These are phyloP conservation scores for Nemania serpens DNA, from an alignment of 2,329 filamentous ascomycete genomes.

Conservation along the genomic window DNA sequence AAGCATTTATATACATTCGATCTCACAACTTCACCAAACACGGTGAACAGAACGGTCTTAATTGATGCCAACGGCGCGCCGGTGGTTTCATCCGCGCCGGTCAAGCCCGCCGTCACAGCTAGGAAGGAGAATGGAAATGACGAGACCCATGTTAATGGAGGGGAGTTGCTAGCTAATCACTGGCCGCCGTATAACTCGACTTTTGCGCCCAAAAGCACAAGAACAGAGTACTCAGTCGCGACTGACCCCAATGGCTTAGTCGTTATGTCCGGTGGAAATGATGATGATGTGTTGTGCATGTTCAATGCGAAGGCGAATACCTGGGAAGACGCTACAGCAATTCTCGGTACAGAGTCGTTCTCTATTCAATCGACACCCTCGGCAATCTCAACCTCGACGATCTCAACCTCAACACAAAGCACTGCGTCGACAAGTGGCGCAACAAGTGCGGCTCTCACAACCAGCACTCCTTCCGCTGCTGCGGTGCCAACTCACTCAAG, in stretches of 20 bases:
- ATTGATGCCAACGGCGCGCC: constrained; percentile 62
- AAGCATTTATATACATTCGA: constrained; percentile 82
- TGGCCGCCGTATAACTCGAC: constrained; percentile 83
- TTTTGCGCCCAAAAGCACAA: constrained; percentile 66
- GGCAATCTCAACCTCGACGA: constrained; percentile 41
- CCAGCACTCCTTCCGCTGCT: constrained; percentile 29
- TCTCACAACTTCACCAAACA: constrained; percentile 73
- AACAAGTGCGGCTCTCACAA: constrained; percentile 11
- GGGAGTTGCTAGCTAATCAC: constrained; percentile 61
- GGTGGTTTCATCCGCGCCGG: constrained; percentile 52
- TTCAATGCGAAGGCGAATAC: constrained; percentile 77
- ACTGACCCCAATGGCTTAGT: constrained; percentile 68
- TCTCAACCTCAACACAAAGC: constrained; percentile 42
- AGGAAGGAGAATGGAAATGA: constrained; percentile 24
- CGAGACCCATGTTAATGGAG: constrained; percentile 20
- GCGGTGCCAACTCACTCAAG: constrained; percentile 29
- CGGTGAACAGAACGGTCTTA: constrained; percentile 71
- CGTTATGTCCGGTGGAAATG: constrained; percentile 77
- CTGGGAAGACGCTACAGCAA: constrained; percentile 73
- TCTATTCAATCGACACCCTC: constrained; percentile 41
- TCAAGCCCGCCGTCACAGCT: constrained; percentile 37
- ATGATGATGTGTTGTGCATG: constrained; percentile 69
- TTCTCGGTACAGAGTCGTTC: constrained; percentile 58
- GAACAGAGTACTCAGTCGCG: constrained; percentile 74
- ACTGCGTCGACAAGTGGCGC: constrained; percentile 28